These are phyloP conservation scores for Xylaria cubensis DNA, from an alignment of 495 filamentous ascomycete species.

Conservation along the genomic window DNA sequence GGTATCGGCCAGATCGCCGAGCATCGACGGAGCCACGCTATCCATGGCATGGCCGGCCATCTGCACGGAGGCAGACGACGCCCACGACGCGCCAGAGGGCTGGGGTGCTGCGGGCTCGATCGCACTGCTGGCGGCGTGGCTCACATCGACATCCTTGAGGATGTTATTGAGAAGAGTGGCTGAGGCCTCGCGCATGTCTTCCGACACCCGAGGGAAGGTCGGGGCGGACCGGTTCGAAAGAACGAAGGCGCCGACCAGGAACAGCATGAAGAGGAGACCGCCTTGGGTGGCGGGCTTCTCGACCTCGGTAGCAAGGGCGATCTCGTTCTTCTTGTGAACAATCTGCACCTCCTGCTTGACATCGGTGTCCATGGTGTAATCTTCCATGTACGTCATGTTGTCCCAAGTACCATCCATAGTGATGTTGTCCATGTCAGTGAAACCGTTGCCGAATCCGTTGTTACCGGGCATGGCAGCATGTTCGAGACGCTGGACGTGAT, in stretches of 20 bases:
- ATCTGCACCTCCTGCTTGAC: constrained; percentile 63
- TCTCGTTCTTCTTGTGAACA: constrained; percentile 62
- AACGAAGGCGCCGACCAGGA: constrained; percentile 95
- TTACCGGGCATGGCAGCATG: constrained; percentile 65
- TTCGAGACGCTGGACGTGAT: constrained; percentile 82
- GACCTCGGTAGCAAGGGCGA: constrained; percentile 56
- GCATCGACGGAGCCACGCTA: constrained; percentile 64
- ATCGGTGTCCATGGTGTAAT: constrained; percentile 60
- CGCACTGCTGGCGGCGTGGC: constrained; percentile 50
- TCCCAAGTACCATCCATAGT: constrained; percentile 84
- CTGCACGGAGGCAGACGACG: constrained; percentile 50
- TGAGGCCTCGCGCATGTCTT: constrained; percentile 91
- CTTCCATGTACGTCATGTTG: constrained; percentile 75
- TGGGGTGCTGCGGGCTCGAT: constrained; percentile 56
- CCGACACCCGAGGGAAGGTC: constrained; percentile 83
- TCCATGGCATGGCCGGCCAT: constrained; percentile 61
- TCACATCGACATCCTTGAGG: constrained; percentile 78
- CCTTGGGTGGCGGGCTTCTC: constrained; percentile 70
- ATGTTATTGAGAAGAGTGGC: constrained; percentile 88
- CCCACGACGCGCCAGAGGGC: constrained; percentile 58
- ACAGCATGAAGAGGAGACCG: constrained; percentile 78
- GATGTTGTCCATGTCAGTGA: constrained; percentile 81
- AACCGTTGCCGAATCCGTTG: constrained; percentile 69
- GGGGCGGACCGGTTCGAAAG: constrained; percentile 78
- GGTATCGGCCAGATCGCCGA: constrained; percentile 76